Evolutionary conservation across 169 alveolate genomes (phyloP), one percentile per base, ranked within the genome.

Genomic region (Plasmodium vinckei): DNA sequence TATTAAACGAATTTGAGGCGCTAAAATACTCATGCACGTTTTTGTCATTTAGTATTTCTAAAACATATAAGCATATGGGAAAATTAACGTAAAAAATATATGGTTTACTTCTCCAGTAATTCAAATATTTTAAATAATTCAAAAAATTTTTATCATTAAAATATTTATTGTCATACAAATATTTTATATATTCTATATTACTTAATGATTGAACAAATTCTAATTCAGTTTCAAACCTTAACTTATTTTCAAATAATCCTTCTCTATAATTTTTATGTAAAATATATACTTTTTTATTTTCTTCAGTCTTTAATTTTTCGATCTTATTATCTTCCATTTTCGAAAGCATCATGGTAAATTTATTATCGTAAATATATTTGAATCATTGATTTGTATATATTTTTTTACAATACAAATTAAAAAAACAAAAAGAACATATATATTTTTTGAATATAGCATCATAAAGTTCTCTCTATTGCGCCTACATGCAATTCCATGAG

Each of bases 131-230:
- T 23, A 93, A 64, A 69, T 93, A 93, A 25, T 92, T 93, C 27
- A 92, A 39, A 73, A 93, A 93, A 12, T 89, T 63, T 53, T 89
- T 69, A 65, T 93, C 95, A 19, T 90, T 87, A 72, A 93, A 93
- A 53, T 92, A 93, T 15, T 94, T 94, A 10, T 59, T 73, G 9
- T 87, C 90, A 47, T 92, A 61, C 17, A 93, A 70, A 72, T 73
- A 72, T 44, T 92, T 91, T 46, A 93, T 75, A 57, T 93, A 93
- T 47, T 92, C 93, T 51, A 92, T 92, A 57, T 93, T 90, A 23
- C 92, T 87, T 60, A 93, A 87, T 42, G 95, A 92, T 67, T 93
- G 96, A n/a, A 93, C 94, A 64, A 93, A 93, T 60, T 93, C 96
- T 1, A 93, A 70, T 56, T 93, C 96, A 25, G 92, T 92, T 56